Evolutionary conservation across 768 basidiomycete genomes (phyloP), one percentile per base, ranked within the genome.

Genomic region (Rhizopogon sp.): DNA sequence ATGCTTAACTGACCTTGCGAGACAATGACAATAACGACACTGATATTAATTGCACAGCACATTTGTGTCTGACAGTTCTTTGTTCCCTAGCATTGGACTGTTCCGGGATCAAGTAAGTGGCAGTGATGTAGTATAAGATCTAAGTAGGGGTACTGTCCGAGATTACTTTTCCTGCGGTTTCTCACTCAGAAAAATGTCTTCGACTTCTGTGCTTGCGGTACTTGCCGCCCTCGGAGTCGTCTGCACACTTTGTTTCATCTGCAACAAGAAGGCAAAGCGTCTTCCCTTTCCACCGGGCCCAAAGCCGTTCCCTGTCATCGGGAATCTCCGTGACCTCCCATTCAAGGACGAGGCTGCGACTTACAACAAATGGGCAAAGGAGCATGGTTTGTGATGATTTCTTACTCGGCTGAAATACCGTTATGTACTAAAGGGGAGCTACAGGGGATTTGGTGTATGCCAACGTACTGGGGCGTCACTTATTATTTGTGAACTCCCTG

Each of bases 231-330:
- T 68, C 45, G 70, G 56, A 51, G 60, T 57, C 40, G 40, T 55
- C 2, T 55, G 62, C 17, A 59, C 60, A 17, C 37, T 66, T 13
- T 68, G 56, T 31, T 49, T 67, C 8, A 49, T 57, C 16, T 28
- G 50, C 43, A 64, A 22, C 14, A 58, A 37, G 53, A 45, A 40
- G 41, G 52, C 59, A 40, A 11, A 54, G 10, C 54, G 54, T 5
- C 68, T 73, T 37, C 77, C 74, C 0, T 71, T 74, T 11, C 83
- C 83, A 10, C 83, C 83, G 31, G 83, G 83, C 14, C 83, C 83
- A 1, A 74, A 64, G 43, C 74, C 75, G 7, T 67, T 75, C n/a
- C 81, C 81, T 28, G 55, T 84, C 31, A 64, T 83, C 35, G 83
- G 82, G 13, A 81, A 83, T 64, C 59, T 85, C 37, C 67, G 72